Evolutionary conservation across 495 filamentous ascomycete species (phyloP).

Genomic region (Neurospora pannonica): DNA sequence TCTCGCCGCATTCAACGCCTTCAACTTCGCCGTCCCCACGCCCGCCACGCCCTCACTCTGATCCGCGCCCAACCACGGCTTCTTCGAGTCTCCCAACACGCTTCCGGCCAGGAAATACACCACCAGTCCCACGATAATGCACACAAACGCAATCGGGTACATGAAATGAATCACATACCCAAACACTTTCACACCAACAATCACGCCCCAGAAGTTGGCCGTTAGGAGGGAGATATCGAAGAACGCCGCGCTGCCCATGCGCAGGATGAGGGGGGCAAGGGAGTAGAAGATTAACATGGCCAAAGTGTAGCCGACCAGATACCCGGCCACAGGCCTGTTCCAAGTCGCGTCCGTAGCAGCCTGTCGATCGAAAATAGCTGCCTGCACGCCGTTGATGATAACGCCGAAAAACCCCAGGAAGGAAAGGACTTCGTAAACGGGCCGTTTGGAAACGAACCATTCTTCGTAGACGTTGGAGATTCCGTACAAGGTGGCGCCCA

Average conservation of each 20-base stretch:
- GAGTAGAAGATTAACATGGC: conserved; percentile 78
- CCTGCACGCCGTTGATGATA: conserved; percentile 84
- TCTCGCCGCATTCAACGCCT: conserved; percentile 51
- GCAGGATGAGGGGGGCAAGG: conserved; percentile 75
- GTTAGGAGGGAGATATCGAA: conserved; percentile 94
- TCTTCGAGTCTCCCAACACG: conserved; percentile 76
- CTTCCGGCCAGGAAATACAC: conserved; percentile 75
- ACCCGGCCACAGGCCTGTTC: conserved; percentile 64
- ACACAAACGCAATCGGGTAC: conserved; percentile 91
- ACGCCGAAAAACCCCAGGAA: conserved; percentile 85
- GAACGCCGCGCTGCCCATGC: conserved; percentile 83
- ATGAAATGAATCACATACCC: conserved; percentile 71
- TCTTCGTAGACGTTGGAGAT: conserved; percentile 85
- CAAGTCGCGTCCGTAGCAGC: conserved; percentile 59
- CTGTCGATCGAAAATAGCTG: conserved; percentile 76
- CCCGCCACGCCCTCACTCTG: conserved; percentile 77
- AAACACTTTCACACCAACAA: conserved; percentile 83
- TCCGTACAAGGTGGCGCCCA: conserved; percentile 86
- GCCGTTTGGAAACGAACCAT: conserved; percentile 77
- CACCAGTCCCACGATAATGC: conserved; percentile 74
- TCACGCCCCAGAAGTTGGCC: conserved; percentile 92
- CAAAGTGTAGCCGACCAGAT: conserved; percentile 79
- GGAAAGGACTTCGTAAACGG: conserved; percentile 87
- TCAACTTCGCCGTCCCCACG: conserved; percentile 78
- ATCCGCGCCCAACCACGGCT: conserved; percentile 85